A percentile compares a stretch with the other conserved stretches of the same genome.
phyloP scores from a whole-genome alignment of 495 filamentous ascomycete genomes.

The Aspergillus kassunensis region DNA sequence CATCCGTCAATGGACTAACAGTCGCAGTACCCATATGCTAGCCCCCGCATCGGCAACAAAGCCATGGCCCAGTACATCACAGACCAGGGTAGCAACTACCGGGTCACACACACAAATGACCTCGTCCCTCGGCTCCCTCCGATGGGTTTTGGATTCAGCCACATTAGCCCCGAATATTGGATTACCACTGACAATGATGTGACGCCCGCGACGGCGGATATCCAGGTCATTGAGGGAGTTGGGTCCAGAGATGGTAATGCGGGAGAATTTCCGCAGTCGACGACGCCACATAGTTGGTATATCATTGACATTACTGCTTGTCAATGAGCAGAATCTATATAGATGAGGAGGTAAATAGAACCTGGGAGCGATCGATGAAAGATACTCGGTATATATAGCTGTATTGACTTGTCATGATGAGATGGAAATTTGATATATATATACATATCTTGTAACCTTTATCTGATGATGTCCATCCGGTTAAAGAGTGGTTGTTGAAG shows the following conservation, averaged over 20 bases:
- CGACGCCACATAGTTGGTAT: constrained; percentile 41
- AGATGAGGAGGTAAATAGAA: neutral
- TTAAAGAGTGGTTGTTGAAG: too few relatives aligned
- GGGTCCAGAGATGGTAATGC: constrained; percentile 39
- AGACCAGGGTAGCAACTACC: constrained; percentile 47
- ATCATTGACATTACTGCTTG: constrained; percentile 29
- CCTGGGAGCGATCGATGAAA: neutral
- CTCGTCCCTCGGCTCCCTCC: constrained; percentile 63
- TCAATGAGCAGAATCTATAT: neutral
- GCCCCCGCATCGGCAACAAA: constrained; percentile 61
- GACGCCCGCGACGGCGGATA: constrained; percentile 37
- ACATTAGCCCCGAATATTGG: constrained; percentile 68
- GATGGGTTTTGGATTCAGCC: constrained; percentile 49
- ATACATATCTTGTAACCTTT: too few relatives aligned
- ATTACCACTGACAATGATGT: constrained; percentile 40
- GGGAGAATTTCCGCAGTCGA: constrained; percentile 16
- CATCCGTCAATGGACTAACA: constrained; percentile 6
- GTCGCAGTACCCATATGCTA: constrained; percentile 59
- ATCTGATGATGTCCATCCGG: too few relatives aligned
- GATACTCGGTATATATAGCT: too few relatives aligned
- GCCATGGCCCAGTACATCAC: constrained; percentile 55
- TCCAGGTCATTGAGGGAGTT: constrained; percentile 35
- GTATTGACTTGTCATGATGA: too few relatives aligned
- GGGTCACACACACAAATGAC: constrained; percentile 66
- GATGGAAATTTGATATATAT: too few relatives aligned